A percentile compares a stretch with the other conserved stretches of the same genome.
phyloP scores from a whole-genome alignment of 208 protist species.

The Acanthamoeba royreba region DNA sequence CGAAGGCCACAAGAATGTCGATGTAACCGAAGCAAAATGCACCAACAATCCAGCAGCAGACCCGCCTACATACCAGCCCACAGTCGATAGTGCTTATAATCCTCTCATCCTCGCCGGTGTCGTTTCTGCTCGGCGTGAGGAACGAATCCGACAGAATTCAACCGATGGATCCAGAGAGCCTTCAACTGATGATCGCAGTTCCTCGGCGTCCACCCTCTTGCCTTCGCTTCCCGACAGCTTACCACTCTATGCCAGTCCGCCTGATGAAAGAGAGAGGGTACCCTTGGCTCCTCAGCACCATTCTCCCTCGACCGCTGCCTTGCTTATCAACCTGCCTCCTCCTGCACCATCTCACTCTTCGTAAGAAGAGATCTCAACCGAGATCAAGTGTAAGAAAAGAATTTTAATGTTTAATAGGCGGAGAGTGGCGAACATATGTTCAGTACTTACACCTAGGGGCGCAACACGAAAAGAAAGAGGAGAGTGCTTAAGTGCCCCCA shows the following conservation, averaged over 20 bases:
- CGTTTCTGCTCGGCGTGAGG: not conserved
- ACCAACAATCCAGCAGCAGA: not conserved
- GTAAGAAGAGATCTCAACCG: no score
- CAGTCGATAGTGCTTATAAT: not conserved
- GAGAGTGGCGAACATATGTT: no score
- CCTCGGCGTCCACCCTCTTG: not conserved
- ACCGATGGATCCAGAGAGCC: not conserved
- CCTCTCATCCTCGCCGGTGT: not conserved
- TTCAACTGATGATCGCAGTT: not conserved
- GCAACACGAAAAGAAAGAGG: no score
- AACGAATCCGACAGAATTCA: not conserved
- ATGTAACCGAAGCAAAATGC: not conserved
- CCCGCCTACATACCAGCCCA: not conserved
- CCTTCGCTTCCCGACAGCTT: not conserved
- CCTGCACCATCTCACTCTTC: no score
- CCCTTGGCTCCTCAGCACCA: not conserved
- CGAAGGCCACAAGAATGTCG: no score
- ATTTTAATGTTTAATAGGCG: no score
- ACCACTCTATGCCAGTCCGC: not conserved
- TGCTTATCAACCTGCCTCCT: no score
- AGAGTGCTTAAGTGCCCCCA: no score
- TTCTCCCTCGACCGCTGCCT: no score
- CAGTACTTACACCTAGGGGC: no score
- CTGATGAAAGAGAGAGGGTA: not conserved
- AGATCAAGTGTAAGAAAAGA: no score